Base-by-base conservation (phyloP, 176 grass and related monocot species). In the Bonia amplexicaulis region DNA sequence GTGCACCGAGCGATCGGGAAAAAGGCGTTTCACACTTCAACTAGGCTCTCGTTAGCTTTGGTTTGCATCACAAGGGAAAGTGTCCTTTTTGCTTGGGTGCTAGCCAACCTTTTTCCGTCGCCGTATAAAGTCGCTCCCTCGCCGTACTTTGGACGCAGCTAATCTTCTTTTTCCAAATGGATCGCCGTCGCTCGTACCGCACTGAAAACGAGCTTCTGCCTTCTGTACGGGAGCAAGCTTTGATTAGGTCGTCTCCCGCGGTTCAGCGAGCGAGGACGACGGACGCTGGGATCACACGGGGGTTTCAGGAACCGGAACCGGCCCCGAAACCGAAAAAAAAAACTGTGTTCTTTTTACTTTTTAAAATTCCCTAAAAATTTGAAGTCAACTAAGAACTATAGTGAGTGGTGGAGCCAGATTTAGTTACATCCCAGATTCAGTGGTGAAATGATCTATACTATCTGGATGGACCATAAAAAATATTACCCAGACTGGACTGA, bases 71-170 rank as follows among this genome's bases (percentile, higher is more conserved):
- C 16, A 31, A 62, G 74, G 15, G 53, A 25, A 12, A 33, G 26
- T 10, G 77, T 45, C 69, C 77, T 66, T 37, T 22, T 87, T 74
- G 33, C 74, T 86, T 86, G 69, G 58, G 23, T 41, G 77, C 46
- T n/a, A 5, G 66, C 80, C 64, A 77, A 77, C 55, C 79, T 54
- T 57, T 71, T 7, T 63, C 51, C 9, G 62, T 20, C 16, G 42
- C 61, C 61, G 61, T 64, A 2, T 37, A 15, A 80, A n/a, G 78
- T 9, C 66, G 26, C 13, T 22, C 15, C 3, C 53, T 17, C 66
- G 73, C 72, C 63, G 72, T 76, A 23, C 6, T 39, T 19, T 82
- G 20, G 54, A 62, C 84, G 66, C 53, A 37, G 35, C 35, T 37
- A 37, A 37, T 5, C 35, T 31, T 16, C 15, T 12, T 66, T 37